Conservation (phyloP, 768 basidiomycete genomes). For the Stropharia rugosoannulata region DNA sequence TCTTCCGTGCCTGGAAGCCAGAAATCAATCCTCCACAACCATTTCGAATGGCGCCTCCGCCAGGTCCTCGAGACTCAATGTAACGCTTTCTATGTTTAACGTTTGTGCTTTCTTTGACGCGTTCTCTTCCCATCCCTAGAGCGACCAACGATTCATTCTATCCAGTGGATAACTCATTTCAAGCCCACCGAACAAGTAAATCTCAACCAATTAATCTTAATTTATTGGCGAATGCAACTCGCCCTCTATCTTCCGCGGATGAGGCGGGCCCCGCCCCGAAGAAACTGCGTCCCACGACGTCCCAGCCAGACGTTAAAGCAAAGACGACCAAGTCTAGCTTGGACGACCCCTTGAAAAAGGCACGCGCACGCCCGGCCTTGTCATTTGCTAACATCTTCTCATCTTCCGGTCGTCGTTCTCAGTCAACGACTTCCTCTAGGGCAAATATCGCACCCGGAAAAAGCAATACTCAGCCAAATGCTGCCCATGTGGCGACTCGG, state of each 20-base stretch:
- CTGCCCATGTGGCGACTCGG: constrained; percentile 49
- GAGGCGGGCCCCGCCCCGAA: constrained; percentile 79
- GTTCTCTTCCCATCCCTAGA: constrained; percentile 31
- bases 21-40: constrained; percentile 48
- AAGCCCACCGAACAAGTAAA: constrained; percentile 45
- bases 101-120: constrained; percentile 14
- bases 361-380: constrained; percentile 87
- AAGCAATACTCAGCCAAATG: constrained; percentile 43
- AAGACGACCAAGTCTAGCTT: constrained; percentile 61
- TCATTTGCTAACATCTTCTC: constrained; percentile 87
- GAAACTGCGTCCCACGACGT: constrained; percentile 64
- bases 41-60: constrained; percentile 55
- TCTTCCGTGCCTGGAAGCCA: constrained; percentile 59
- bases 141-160: constrained; percentile 49
- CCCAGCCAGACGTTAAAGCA: constrained; percentile 52
- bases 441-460: constrained; percentile 49
- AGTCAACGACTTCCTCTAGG: constrained; percentile 69
- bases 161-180: constrained; percentile 57
- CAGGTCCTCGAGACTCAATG: constrained; percentile 63
- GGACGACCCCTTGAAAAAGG: constrained; percentile 84
- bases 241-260: constrained; percentile 81
- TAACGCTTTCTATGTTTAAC: constrained; percentile 23
- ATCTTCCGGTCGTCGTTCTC: constrained; percentile 79
- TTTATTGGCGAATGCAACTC: constrained; percentile 48
- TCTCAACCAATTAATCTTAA: constrained; percentile 39